phyloP scores from a whole-genome alignment of 805 yeast species.

The Hanseniaspora meyeri region DNA sequence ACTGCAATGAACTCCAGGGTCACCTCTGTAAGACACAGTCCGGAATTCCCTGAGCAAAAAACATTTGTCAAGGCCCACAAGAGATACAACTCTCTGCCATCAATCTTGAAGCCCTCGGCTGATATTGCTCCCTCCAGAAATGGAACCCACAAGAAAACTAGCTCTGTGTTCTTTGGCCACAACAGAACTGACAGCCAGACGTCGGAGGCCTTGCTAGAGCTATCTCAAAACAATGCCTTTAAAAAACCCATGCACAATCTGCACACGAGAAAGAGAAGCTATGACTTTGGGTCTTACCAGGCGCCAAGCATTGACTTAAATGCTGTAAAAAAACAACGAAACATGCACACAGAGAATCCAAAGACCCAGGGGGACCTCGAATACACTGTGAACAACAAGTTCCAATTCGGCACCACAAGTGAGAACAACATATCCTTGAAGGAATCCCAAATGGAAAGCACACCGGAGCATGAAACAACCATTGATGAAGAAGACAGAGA shows the following conservation, averaged over 20 bases:
- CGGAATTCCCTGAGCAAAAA: not conserved
- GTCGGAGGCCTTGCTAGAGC: not conserved
- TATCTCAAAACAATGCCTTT: not conserved
- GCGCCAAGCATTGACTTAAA: not conserved
- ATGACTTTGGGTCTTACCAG: conserved; percentile 15
- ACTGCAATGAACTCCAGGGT: not conserved
- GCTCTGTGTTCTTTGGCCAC: not conserved
- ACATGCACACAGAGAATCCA: not conserved
- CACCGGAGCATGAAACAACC: conserved; percentile 1
- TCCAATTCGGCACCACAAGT: conserved; percentile 1
- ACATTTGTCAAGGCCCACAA: conserved; percentile 14
- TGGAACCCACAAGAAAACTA: not conserved
- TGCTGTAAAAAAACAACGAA: not conserved
- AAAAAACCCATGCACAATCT: not conserved
- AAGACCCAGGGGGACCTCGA: not conserved
- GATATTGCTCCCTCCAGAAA: not conserved
- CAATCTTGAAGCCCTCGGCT: conserved; percentile 14
- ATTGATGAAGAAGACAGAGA: conserved; percentile 9
- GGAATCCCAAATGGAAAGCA: not conserved
- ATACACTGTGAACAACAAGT: conserved; percentile 9
- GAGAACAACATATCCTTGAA: not conserved
- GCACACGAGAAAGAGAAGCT: conserved; percentile 16
- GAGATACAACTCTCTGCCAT: conserved; percentile 33
- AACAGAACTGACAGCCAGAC: not conserved
- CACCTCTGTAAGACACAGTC: not conserved